Percentiles rank a stretch among this genome's conserved stretches.
These are phyloP conservation scores for Fonsecaea pugnacius DNA, from an alignment of 2,329 filamentous ascomycete genomes.

Conservation along the genomic window DNA sequence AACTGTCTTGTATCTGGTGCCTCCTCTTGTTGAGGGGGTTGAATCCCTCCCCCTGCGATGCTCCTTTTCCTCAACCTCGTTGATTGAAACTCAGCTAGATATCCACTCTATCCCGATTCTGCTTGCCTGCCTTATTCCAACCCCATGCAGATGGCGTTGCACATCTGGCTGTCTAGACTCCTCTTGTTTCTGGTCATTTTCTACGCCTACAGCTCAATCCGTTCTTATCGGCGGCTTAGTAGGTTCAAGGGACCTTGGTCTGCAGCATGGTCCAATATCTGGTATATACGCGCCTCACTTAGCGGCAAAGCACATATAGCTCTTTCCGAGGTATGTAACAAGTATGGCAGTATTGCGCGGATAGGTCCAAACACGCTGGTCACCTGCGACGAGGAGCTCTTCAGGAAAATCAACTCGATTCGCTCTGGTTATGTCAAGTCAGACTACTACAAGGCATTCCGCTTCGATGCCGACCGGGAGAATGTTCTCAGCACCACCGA, in stretches of 20 bases:
- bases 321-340: conserved; percentile 17
- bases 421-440: conserved; percentile 36
- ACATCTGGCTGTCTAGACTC: too few relatives aligned
- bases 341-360: conserved; percentile 43
- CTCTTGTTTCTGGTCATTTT: conserved; percentile 8
- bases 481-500: conserved; percentile 60
- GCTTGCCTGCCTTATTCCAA: too few relatives aligned
- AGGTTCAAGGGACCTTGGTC: conserved; percentile 24
- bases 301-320: conserved; percentile 9
- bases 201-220: conserved; percentile 1
- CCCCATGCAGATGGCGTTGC: too few relatives aligned
- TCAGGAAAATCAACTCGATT: conserved; percentile 34
- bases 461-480: conserved; percentile 59
- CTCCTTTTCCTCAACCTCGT: too few relatives aligned
- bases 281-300: conserved; percentile 21
- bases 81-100: too few relatives aligned
- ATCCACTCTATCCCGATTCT: too few relatives aligned
- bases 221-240: conserved; percentile 25
- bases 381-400: conserved; percentile 56
- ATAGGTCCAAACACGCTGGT: conserved; percentile 56
- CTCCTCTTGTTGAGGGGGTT: too few relatives aligned
- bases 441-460: conserved; percentile 52
- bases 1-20: too few relatives aligned
- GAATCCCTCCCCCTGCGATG: too few relatives aligned
- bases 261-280: conserved; percentile 25